Percentiles rank a stretch among this genome's conserved stretches.
These are phyloP conservation scores for Fomitopsis serialis DNA, from an alignment of 768 basidiomycete species.

Conservation along the genomic window DNA sequence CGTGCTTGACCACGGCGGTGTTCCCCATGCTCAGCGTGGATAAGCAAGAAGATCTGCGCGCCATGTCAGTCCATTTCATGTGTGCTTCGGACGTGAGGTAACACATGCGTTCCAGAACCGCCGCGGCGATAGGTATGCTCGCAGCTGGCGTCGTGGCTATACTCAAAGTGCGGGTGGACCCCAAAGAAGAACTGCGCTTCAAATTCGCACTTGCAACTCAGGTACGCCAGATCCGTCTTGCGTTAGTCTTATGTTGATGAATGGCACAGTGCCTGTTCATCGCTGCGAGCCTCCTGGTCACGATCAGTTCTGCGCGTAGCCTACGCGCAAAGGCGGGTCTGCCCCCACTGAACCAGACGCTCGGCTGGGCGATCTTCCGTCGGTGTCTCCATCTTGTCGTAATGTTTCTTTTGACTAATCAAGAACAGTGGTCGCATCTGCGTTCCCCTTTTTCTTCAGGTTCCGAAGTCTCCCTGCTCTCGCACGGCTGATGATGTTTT, in stretches of 20 bases:
- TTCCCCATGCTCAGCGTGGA: slow-evolving; percentile 75
- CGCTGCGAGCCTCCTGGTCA: slow-evolving; percentile 43
- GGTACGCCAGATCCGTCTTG: background rate
- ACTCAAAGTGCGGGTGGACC: background rate
- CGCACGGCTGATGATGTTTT: slow-evolving; percentile 55
- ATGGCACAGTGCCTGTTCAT: slow-evolving; percentile 39
- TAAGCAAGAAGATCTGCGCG: slow-evolving; percentile 52
- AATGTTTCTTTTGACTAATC: background rate
- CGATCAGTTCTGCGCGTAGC: slow-evolving; percentile 49
- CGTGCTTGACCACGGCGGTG: slow-evolving; percentile 50
- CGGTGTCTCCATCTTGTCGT: slow-evolving; percentile 15
- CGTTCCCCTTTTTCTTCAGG: slow-evolving; percentile 42
- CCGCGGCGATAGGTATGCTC: slow-evolving; percentile 44
- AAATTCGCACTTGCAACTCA: slow-evolving; percentile 4
- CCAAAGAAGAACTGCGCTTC: slow-evolving; percentile 2
- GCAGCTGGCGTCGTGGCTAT: slow-evolving; percentile 23
- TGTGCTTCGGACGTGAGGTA: background rate
- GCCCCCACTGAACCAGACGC: slow-evolving; percentile 50
- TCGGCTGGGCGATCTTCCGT: slow-evolving; percentile 68
- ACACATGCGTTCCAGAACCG: slow-evolving; percentile 10
- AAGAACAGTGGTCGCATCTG: slow-evolving; percentile 40
- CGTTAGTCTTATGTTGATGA: background rate
- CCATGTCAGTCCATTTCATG: slow-evolving; percentile 45
- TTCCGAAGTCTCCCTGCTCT: slow-evolving; percentile 26
- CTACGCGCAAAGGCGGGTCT: slow-evolving; percentile 65